Percentiles rank a stretch among this genome's conserved stretches.
Evolutionary conservation across 2,329 filamentous ascomycete species (phyloP).

Genomic region (Diplocarpon rosae): DNA sequence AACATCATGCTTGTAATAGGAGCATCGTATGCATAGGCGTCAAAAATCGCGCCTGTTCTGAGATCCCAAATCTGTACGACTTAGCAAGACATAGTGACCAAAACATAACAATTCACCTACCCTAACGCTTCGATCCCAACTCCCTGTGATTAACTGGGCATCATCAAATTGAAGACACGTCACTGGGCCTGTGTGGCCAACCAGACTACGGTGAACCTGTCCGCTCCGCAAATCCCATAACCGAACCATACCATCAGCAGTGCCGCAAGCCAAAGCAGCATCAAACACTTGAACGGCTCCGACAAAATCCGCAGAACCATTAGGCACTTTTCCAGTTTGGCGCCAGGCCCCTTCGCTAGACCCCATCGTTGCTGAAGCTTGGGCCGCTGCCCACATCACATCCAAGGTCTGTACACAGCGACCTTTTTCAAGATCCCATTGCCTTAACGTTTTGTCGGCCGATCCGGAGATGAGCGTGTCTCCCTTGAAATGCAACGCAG

Average conservation of each 20-base stretch:
- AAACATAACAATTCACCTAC: conserved; percentile 43
- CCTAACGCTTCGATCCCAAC: conserved; percentile 82
- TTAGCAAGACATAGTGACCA: conserved; percentile 18
- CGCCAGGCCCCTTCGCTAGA: conserved; percentile 59
- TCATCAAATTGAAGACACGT: conserved; percentile 95
- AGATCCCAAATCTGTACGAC: conserved; percentile 88
- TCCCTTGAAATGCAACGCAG: conserved; percentile 80
- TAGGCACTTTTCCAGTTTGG: conserved; percentile 51
- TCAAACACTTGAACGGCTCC: conserved; percentile 94
- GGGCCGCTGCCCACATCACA: conserved; percentile 94
- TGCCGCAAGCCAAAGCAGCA: conserved; percentile 88
- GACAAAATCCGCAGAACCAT: conserved; percentile 76
- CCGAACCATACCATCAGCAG: conserved; percentile 92
- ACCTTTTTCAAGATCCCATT: conserved; percentile 97
- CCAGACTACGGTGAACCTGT: conserved; percentile 90
- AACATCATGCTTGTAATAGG: conserved; percentile 97
- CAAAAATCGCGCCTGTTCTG: conserved; percentile 85
- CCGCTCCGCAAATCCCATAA: conserved; percentile 95
- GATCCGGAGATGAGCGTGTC: conserved; percentile 91
- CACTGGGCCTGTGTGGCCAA: conserved; percentile 90
- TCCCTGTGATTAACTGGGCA: conserved; percentile 86
- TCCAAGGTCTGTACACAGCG: conserved; percentile 95
- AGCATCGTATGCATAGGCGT: conserved; percentile 91
- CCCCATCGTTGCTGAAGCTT: conserved; percentile 62
- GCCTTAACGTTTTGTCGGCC: conserved; percentile 90